phyloP scores from a whole-genome alignment of 192 early-diverging fungal species.

The Lobosporangium transversale region DNA sequence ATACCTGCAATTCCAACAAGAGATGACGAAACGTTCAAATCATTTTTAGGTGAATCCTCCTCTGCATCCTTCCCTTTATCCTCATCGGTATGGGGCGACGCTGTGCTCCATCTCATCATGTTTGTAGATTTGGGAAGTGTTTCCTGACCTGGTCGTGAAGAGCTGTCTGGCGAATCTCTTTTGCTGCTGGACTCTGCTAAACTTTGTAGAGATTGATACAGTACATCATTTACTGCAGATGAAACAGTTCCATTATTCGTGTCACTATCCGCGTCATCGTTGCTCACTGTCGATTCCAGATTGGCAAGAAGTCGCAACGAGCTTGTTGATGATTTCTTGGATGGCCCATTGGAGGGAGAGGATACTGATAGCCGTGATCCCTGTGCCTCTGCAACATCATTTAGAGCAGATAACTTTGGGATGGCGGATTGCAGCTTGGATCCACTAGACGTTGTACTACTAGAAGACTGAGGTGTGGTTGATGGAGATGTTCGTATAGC shows the following conservation, averaged over 20 bases:
- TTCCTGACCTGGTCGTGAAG: not conserved
- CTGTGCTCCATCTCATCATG: constrained; percentile 1
- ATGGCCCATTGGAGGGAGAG: constrained; percentile 26
- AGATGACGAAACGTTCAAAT: constrained; percentile 9
- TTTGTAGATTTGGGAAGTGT: constrained; percentile 12
- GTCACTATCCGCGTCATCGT: constrained; percentile 17
- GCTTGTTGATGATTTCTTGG: constrained; percentile 32
- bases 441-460: not conserved
- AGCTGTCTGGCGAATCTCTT: not conserved
- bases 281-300: constrained; percentile 24
- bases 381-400: constrained; percentile 8
- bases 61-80: not conserved
- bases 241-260: constrained; percentile 7
- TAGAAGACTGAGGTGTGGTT: constrained; percentile 8
- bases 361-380: constrained; percentile 20
- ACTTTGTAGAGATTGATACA: constrained; percentile 16
- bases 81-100: not conserved
- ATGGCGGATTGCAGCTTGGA: constrained; percentile 16
- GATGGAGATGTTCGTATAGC: constrained; percentile 39
- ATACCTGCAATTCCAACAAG: constrained; percentile 45
- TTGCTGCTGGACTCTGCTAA: too few species aligned
- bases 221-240: constrained; percentile 19
- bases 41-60: not conserved
- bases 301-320: constrained; percentile 25
- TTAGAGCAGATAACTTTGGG: constrained; percentile 34